phyloP scores from a whole-genome alignment of 306 rosid genomes.

The Trifolium subterraneum region DNA sequence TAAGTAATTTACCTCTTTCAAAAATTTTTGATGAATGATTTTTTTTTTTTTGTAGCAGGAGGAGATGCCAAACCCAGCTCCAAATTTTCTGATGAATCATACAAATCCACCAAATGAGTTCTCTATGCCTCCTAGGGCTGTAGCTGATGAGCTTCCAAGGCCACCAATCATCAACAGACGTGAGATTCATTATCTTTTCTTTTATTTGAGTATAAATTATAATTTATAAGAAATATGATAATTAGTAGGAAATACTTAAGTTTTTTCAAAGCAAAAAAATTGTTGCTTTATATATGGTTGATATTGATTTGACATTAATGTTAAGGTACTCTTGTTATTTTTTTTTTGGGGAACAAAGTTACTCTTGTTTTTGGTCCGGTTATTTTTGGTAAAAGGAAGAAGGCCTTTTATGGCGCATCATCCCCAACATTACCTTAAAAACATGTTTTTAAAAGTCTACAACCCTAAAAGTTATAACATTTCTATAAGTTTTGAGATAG shows the following conservation, averaged over 20 bases:
- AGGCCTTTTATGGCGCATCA: slow-evolving; percentile 30
- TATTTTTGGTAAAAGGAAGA: slow-evolving; percentile 31
- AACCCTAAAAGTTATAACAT: slow-evolving; percentile 12
- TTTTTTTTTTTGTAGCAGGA: slow-evolving; percentile 50
- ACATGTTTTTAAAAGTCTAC: slow-evolving; percentile 6
- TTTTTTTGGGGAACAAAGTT: neutral
- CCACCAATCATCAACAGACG: slow-evolving; percentile 88
- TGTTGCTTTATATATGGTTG: slow-evolving; percentile 26
- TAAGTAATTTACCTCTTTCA: neutral
- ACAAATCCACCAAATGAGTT: slow-evolving; percentile 58
- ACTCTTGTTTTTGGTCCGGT: no score
- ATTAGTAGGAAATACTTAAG: neutral
- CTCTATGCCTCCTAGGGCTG: slow-evolving; percentile 62
- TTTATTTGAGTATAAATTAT: neutral
- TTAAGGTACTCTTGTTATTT: neutral
- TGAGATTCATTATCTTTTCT: slow-evolving; percentile 41
- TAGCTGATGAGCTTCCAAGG: slow-evolving; percentile 69
- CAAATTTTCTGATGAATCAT: slow-evolving; percentile 72
- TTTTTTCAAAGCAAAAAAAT: neutral
- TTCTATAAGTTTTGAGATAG: neutral
- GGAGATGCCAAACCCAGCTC: slow-evolving; percentile 72
- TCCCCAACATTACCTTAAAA: slow-evolving; percentile 19
- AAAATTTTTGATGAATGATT: no score
- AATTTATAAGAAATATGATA: neutral
- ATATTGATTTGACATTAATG: slow-evolving; percentile 7